Base-by-base conservation (phyloP, 345 rosid genomes). In the Lumnitzera racemosa region DNA sequence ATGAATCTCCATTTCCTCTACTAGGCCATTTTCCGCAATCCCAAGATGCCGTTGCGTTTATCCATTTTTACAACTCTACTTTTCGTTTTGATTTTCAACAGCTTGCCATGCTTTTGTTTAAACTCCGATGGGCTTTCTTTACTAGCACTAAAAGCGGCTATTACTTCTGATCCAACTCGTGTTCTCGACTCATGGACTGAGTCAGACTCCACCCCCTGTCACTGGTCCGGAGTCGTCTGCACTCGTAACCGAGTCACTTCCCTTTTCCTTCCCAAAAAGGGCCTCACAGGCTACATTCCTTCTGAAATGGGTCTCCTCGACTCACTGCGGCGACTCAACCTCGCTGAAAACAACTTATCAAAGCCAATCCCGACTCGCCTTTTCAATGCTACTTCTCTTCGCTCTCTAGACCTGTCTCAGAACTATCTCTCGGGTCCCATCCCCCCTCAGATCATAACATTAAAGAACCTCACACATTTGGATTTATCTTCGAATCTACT, bases 71-170 rank as follows among this genome's bases (percentile, higher is more conserved):
- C 43, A 1, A 7, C 59, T 4, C 23, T 64, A 55, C 51, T 49
- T 52, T n/a, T 58, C 49, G 43, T 74, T 60, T 27, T 67, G 4
- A 9, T 77, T n/a, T 56, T 70, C 47, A 62, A 62, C 46, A 11
- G 58, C 64, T 66, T 64, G 9, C 58, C 78, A 16, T 75, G 67
- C 47, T 61, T 67, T 10, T 74, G 85, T 17, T 70, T 94, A 55
- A 89, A 67, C 61, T 73, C 75, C 11, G 99, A 94, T 63, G 99
- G 99, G 12, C 79, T 94, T 12, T 83, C 97, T 15, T 94, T 94
- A 12, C 82, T 94, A 2, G 95, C 99, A 61, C 89, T 94, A 54
- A 94, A 88, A 71, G 82, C 85, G 13, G 97, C 97, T 48, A 67
- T 87, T 52, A 53, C 67, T 0, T 20, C 74, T 7, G 99, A 94